Evolutionary conservation across 2,329 filamentous ascomycete genomes (phyloP), one percentile per base, ranked within the genome.

Genomic region (Cryphonectria naterciae): DNA sequence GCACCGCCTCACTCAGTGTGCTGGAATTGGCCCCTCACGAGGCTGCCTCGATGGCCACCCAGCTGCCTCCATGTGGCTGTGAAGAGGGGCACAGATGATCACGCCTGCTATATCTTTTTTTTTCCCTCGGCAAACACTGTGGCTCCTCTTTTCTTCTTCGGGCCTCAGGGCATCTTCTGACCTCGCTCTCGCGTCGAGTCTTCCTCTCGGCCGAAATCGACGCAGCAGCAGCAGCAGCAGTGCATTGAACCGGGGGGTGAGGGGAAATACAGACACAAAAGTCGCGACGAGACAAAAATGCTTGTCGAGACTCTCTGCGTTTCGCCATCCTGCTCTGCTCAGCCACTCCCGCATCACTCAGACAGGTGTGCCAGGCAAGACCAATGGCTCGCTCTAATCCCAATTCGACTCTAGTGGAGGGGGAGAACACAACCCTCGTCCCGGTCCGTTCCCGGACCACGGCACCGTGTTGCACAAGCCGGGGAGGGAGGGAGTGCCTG

Each of bases 41-140:
- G 37, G 46, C 22, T 28, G 52, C 69, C 61, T 64, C 39, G 61
- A 43, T 58, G 60, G 52, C 28, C 7, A 19, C 19, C 65, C 69
- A 52, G 63, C 49, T 70, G 19, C 46, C 46, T 54, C 46, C 15
- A 19, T 66, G 64, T 66, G 64, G 64, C 64, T 66, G 64, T 66
- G 64, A 64, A 39, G 61, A 60, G 60, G 60, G 22, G 22, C 35
- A 35, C 17, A 39, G 58, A 39, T 8, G 32, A 61, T 35, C 19
- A 39, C 28, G 37, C 37, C 37, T 11, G 11, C 32, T 22, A 32
- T 17, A 32, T 25, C n/a, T 25, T 13, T 25, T 28, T 13, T n/a
- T n/a, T n/a, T n/a, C 22, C 17, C 17, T 61, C 6, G 17, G 58
- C 58, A 37, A 0, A 28, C 32, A 15, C 37, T 56, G 17, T n/a